Percentiles rank a stretch among this genome's conserved stretches.
phyloP scores from a whole-genome alignment of 2,329 filamentous ascomycete genomes.

The Conoideocrella luteorostrata region DNA sequence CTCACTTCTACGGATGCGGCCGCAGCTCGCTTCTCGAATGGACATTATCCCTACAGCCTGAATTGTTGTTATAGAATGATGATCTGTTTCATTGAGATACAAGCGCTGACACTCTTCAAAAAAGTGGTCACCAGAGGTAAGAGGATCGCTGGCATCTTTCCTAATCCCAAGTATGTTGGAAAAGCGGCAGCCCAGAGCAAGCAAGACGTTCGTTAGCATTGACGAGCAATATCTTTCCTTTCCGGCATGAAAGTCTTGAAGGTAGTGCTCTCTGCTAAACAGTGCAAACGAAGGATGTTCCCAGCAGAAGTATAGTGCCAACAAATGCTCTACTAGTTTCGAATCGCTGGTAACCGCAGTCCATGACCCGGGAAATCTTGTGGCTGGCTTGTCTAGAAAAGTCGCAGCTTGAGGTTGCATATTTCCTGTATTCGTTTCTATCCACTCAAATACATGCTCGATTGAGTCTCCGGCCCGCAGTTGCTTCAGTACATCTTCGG shows the following conservation, averaged over 20 bases:
- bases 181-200: constrained; percentile 60
- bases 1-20: constrained; percentile 64
- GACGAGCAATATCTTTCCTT: constrained; percentile 59
- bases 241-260: constrained; percentile 56
- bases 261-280: constrained; percentile 63
- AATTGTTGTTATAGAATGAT: constrained; percentile 59
- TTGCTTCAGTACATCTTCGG: no score
- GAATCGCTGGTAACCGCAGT: constrained; percentile 54
- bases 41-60: constrained; percentile 71
- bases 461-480: no score
- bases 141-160: constrained; percentile 50
- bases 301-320: constrained; percentile 66
- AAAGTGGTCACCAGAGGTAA: constrained; percentile 64
- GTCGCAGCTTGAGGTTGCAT: no score
- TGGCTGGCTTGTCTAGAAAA: no score
- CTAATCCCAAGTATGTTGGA: constrained; percentile 58
- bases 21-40: constrained; percentile 64
- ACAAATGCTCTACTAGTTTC: constrained; percentile 53
- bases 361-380: constrained; percentile 45
- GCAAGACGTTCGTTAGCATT: constrained; percentile 57
- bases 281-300: constrained; percentile 68
- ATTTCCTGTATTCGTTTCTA: no score
- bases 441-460: no score
- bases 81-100: constrained; percentile 48
- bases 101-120: constrained; percentile 61